Base-by-base conservation (phyloP, 257 asterid species). In the Solanum sitiens region DNA sequence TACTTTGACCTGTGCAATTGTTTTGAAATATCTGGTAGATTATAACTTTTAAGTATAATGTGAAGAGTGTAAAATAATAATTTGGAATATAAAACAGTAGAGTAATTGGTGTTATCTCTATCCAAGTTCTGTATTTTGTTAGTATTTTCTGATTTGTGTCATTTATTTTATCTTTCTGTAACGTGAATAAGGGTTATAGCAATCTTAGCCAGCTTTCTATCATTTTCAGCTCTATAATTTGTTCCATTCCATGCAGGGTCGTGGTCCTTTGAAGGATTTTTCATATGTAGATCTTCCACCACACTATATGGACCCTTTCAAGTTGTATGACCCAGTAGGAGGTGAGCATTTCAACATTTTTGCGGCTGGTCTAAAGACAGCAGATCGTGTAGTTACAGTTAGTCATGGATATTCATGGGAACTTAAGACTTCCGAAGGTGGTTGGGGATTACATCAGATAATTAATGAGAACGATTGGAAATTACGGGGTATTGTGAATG, bases 291-390 rank as follows among this genome's bases (percentile, higher is more conserved):
- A 90, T 90, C 98, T 97, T 88, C 99, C 99, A 44, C 90, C 89
- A 20, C 96, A 94, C 86, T 97, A 94, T 91, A 14, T 89, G 83
- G 98, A 95, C 87, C 90, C 90, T 74, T 97, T 95, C 89, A 95
- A 86, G 92, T 11, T 97, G 87, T 92, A 94, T 25, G 99, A 97
- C 87, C 99, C 99, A 8, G 21, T 96, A 11, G 99, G 99, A 83
- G 99, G 99, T 14, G 99, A 93, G 42, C 99, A 97, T 93, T 89
- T 94, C 91, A 97, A 97, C 90, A 94, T 96, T 89, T 97, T 97
- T 84, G 99, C 99, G 1, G 99, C 99, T 5, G 99, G 99, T 86
- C 83, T 97, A 82, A 97, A 94, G 89, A 56, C 95, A 9, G 99
- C 99, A 1, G 99, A 97, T 76, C 99, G 98, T 21, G 83, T 94